Base-by-base conservation (phyloP, 148 eudicot species). In the Rheum nobile region DNA sequence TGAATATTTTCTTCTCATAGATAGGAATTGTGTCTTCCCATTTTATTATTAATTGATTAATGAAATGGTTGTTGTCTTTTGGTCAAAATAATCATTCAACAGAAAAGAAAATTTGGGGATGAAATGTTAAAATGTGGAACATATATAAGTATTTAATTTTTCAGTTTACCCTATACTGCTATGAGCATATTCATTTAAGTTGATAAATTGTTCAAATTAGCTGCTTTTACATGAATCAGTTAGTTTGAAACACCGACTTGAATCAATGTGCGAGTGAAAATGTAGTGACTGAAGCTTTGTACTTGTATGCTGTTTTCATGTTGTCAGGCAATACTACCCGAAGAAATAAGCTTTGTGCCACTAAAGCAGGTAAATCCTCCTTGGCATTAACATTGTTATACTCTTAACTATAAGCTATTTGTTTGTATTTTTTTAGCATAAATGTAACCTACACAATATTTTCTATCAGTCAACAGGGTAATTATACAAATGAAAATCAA, bases 301-400 rank as follows among this genome's bases (percentile, higher is more conserved):
- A 37, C 48, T 68, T 65, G 35, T 4, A 24, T 39, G 29, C 8
- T 73, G 35, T 68, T 24, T 47, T 80, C 76, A 32, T 67, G 39
- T 29, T 84, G 75, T 71, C 90, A 92, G 97, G 97, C 97, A 29
- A 79, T 90, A 81, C 83, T 90, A 75, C 96, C 97, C 17, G 59
- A 84, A 75, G 81, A 87, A 26, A 92, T 92, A 78, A 86, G 79
- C 69, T 92, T 92, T 78, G 85, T 84, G 77, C 97, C 97, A 69
- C 78, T 92, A 77, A 92, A 92, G 74, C 97, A 90, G 96, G 97
- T 92, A 84, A 67, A 35, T 68, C 16, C n/a, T 12, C 28, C 2
- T 47, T 37, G 12, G 72, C 48, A 39, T 6, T n/a, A 0, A 39
- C 0, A 10, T 22, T 70, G 28, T 32, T 34, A 21, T 39, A 70